Conservation (phyloP, 805 yeast species). For the Saccharomycopsis sp. region DNA sequence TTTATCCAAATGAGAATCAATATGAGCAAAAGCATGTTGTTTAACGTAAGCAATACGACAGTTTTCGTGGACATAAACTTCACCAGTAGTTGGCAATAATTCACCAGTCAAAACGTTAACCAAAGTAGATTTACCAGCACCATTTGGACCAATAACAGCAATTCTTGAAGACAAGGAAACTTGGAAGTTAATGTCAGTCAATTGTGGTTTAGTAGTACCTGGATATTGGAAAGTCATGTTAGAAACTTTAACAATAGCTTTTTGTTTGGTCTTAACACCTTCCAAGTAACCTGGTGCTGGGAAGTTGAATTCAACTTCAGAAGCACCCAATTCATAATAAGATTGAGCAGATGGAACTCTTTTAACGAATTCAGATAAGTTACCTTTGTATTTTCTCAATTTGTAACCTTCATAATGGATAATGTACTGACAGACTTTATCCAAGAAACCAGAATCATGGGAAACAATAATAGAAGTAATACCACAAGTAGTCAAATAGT, state of each 20-base stretch:
- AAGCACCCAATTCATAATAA: conserved; percentile 97
- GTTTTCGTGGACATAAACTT: conserved; percentile 98
- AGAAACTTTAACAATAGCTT: conserved; percentile 97
- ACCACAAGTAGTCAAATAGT: conserved; percentile 98
- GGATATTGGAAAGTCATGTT: conserved; percentile 99
- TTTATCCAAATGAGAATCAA: conserved; percentile 97
- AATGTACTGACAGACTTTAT: conserved; percentile 94
- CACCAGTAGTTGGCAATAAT: conserved; percentile 96
- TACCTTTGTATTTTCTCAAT: conserved; percentile 99
- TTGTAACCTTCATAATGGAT: conserved; percentile 99
- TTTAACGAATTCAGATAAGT: conserved; percentile 97
- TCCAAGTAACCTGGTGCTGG: conserved; percentile 99
- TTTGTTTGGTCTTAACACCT: conserved; percentile 99
- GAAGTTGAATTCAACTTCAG: conserved; percentile 93
- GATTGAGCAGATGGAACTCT: conserved; percentile 98
- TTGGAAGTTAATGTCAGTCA: conserved; percentile 89
- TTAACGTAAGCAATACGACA: conserved; percentile 99
- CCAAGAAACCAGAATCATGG: conserved; percentile 99
- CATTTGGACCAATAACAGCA: conserved; percentile 99
- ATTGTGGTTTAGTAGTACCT: conserved; percentile 96
- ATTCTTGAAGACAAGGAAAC: conserved; percentile 98
- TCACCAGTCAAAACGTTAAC: conserved; percentile 99
- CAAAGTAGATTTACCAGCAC: conserved; percentile 99
- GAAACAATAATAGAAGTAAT: conserved; percentile 97
- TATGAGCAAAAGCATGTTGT: conserved; percentile 99